phyloP scores from a whole-genome alignment of 495 filamentous ascomycete species.

The Penicillium herquei region DNA sequence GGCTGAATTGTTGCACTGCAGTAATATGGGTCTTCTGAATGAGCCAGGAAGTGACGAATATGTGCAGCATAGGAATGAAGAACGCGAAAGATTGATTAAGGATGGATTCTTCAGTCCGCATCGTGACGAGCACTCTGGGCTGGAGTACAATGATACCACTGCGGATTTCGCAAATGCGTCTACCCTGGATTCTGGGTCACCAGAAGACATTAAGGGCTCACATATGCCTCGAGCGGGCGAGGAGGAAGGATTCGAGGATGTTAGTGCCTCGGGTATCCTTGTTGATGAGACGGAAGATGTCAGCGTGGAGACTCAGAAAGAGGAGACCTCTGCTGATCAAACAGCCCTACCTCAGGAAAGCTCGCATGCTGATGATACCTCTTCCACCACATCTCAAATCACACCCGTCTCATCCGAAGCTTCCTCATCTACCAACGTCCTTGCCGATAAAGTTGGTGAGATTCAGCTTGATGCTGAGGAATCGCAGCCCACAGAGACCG shows the following conservation, averaged over 20 bases:
- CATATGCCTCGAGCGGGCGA: constrained; percentile 75
- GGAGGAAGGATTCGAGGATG: constrained; percentile 94
- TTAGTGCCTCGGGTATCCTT: constrained; percentile 66
- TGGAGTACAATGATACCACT: constrained; percentile 52
- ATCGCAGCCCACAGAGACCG: constrained; percentile 5
- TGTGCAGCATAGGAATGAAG: constrained; percentile 74
- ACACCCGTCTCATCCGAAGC: constrained; percentile 23
- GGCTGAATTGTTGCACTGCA: constrained; percentile 96
- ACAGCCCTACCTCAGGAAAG: background rate
- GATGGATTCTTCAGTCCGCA: constrained; percentile 56
- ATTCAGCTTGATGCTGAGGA: constrained; percentile 49
- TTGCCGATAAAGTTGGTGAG: constrained; percentile 50
- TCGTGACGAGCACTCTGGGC: constrained; percentile 37
- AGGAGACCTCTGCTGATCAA: constrained; percentile 1
- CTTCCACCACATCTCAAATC: constrained; percentile 1
- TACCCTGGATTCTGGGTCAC: constrained; percentile 34
- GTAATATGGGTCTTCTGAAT: constrained; percentile 97
- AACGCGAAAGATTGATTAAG: constrained; percentile 72
- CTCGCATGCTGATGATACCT: constrained; percentile 2
- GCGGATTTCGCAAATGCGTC: constrained; percentile 41
- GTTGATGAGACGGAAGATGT: constrained; percentile 57
- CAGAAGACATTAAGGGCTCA: constrained; percentile 52
- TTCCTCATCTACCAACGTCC: constrained; percentile 48
- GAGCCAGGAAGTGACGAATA: constrained; percentile 88
- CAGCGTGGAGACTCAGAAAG: constrained; percentile 26